Conservation (phyloP, 495 filamentous ascomycete species). For the Neurospora sp. region DNA sequence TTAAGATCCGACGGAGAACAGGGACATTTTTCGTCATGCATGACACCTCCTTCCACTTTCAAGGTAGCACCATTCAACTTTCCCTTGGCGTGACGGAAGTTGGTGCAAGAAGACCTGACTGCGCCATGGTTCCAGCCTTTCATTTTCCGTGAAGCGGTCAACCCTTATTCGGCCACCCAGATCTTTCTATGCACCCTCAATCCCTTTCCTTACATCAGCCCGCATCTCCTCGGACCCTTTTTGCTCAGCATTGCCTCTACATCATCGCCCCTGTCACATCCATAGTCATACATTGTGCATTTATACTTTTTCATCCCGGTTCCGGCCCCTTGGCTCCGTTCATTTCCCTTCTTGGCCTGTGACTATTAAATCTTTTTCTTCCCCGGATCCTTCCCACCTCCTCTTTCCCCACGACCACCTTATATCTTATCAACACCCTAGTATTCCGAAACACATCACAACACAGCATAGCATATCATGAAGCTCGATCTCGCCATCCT, state of each 20-base stretch:
- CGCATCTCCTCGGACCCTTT: not conserved
- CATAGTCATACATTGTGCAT: not conserved
- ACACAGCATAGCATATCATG: not conserved
- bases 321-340: not conserved
- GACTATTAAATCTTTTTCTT: not conserved
- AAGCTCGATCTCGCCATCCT: not conserved
- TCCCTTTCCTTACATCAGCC: not conserved
- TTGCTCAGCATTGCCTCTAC: not conserved
- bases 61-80: not conserved
- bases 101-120: not conserved
- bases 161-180: not conserved
- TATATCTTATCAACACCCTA: not conserved
- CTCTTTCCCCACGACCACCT: not conserved
- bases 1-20: not conserved
- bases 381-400: not conserved
- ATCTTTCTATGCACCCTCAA: not conserved
- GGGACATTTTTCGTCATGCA: not conserved
- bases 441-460: not conserved
- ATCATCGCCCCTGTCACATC: not conserved
- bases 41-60: not conserved
- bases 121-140: not conserved
- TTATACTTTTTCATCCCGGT: not conserved
- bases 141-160: not conserved
- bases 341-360: not conserved
- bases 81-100: not conserved